Evolutionary conservation across 2,329 filamentous ascomycete genomes (phyloP), one percentile per base, ranked within the genome.

Genomic region (Trichoderma lentiforme): DNA sequence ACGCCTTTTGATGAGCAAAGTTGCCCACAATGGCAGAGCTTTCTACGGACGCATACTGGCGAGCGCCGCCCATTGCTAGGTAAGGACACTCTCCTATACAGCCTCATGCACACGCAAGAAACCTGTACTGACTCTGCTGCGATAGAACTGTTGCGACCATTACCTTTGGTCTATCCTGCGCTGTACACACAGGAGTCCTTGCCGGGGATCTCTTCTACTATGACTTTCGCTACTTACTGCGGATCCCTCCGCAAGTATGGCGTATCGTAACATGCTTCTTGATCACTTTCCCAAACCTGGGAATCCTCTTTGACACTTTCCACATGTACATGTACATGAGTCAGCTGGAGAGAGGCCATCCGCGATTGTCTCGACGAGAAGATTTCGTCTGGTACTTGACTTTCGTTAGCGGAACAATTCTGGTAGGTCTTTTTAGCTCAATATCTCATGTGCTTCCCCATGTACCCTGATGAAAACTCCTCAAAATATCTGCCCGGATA

Each of bases 401-500:
- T 72, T 96, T 96, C 79, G 87, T 95, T 76, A 86, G 88, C 76
- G 82, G 83, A 66, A 83, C 91, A 78, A 95, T 96, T 75, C 79
- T 94, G 85, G 94, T 97, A 93, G 90, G 94, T 85, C 76, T 56
- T 32, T 66, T 66, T 56, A 57, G 53, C 53, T 65, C 65, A 63
- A 66, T 47, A 71, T 63, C 70, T 73, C 58, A 70, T 71, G 47
- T 70, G 11, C 26, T 71, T 66, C 73, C 70, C 64, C 67, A 70
- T 58, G 60, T 71, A 61, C 39, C 36, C 43, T 39, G 57, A 65
- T 58, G 71, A 74, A 72, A 34, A 81, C 84, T 71, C 82, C 87
- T 88, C 86, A 85, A 85, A 85, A 86, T 90, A 92, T 92, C 91
- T 93, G 91, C 91, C 91, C 91, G 91, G 88, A 89, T 91, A 92